Evolutionary conservation across 2,329 filamentous ascomycete genomes (phyloP), one percentile per base, ranked within the genome.

Genomic region (Mariannaea sp.): DNA sequence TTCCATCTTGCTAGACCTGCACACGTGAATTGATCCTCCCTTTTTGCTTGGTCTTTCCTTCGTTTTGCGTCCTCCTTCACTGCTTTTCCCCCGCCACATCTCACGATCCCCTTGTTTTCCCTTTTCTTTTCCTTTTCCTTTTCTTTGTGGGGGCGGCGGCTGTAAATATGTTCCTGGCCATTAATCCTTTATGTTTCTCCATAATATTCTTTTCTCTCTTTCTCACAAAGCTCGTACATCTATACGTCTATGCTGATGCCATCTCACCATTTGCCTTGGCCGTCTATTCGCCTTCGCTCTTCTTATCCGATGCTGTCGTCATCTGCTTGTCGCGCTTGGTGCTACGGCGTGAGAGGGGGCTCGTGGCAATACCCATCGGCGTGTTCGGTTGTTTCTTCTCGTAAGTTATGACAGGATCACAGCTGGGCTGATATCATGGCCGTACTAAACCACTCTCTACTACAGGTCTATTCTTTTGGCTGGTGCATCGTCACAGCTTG

Each of bases 401-500:
- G 63, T 70, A 59, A n/a, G 67, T 49, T n/a, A 6, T 17, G 14
- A 20, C 20, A 22, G 9, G 13, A 13, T 17, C 14, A 8, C 36
- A 27, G 10, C 0, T 5, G 9, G 3, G 3, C 14, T 7, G 9
- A 10, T 5, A 3, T 5, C 7, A 3, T 7, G 12, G 12, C 13
- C 14, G n/a, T n/a, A n/a, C n/a, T n/a, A n/a, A n/a, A n/a, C n/a
- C n/a, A n/a, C n/a, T n/a, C n/a, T n/a, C n/a, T n/a, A n/a, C n/a
- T n/a, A n/a, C 35, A 70, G 68, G 42, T 36, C 68, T 42, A 49
- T 70, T 12, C 62, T 68, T 2, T 43, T 68, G 4, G 62, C 59
- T 35, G 69, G 66, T 7, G 69, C 69, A 33, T 59, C 69, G 2
- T 69, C 68, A 3, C 68, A 70, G 20, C 47, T 70, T 13, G 68